Conservation (phyloP, 2,329 filamentous ascomycete genomes). For the Aspergillus spinulosporus region DNA sequence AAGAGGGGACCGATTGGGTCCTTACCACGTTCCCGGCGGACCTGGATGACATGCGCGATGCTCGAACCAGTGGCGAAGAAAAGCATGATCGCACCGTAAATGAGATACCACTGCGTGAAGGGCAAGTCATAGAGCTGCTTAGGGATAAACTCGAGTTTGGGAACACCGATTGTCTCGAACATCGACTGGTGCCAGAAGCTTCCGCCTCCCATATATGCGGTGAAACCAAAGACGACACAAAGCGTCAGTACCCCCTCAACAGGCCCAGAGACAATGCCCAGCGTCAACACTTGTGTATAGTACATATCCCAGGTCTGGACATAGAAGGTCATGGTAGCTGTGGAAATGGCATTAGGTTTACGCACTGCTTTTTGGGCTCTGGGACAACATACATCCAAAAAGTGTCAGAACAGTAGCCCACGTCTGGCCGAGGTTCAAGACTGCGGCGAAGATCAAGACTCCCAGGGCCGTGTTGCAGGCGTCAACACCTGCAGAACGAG, state of each 20-base stretch:
- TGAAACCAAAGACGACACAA: constrained; percentile 76
- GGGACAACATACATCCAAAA: constrained; percentile 68
- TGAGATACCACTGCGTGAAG: constrained; percentile 91
- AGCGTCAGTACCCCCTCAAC: constrained; percentile 92
- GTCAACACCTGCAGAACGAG: constrained; percentile 64
- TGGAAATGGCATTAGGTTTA: constrained; percentile 3
- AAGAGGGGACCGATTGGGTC: constrained; percentile 68
- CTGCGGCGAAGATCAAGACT: constrained; percentile 84
- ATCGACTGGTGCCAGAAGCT: constrained; percentile 91
- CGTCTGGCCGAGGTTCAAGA: constrained; percentile 88
- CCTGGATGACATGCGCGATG: constrained; percentile 79
- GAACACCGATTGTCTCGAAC: constrained; percentile 69
- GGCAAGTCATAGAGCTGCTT: constrained; percentile 71
- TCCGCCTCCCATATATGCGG: constrained; percentile 79
- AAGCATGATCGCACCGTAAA: constrained; percentile 78
- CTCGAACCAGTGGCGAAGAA: constrained; percentile 76
- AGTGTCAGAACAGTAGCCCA: constrained; percentile 84
- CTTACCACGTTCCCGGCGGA: constrained; percentile 70
- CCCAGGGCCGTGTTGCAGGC: constrained; percentile 95
- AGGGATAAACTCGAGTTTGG: constrained; percentile 65
- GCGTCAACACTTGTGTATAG: constrained; percentile 91
- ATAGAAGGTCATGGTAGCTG: constrained; percentile 91
- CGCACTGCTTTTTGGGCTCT: neutral
- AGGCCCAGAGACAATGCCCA: constrained; percentile 88
- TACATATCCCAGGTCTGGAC: constrained; percentile 99